Conservation (phyloP, 345 rosid genomes). For the Eucalyptus coolabah region DNA sequence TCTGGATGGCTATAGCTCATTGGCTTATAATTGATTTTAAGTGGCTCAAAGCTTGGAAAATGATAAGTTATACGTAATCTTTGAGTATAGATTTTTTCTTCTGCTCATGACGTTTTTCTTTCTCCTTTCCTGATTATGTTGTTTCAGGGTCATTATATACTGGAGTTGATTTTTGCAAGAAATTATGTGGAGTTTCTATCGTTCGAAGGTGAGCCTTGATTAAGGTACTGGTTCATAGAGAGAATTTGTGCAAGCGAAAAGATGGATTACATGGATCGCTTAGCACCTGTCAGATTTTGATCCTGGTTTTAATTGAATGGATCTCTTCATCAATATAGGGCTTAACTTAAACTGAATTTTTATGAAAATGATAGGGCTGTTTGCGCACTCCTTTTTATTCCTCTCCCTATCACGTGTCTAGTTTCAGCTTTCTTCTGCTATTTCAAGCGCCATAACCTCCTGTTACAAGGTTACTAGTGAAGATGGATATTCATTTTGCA, state of each 20-base stretch:
- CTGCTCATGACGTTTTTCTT: not conserved
- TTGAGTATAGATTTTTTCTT: not conserved
- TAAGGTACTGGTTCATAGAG: conserved; percentile 3
- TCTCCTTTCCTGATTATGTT: not conserved
- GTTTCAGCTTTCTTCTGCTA: not conserved
- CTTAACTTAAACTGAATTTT: not conserved
- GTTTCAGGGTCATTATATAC: conserved; percentile 69
- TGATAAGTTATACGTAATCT: not conserved
- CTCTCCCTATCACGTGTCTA: not conserved
- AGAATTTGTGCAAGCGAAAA: not conserved
- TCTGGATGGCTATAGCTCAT: not conserved
- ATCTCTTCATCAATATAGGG: not conserved
- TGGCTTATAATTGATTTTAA: not conserved
- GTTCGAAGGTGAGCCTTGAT: conserved; percentile 77
- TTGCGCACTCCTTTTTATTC: not conserved
- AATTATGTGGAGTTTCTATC: conserved; percentile 94
- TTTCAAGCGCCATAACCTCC: not conserved
- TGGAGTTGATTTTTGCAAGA: conserved; percentile 99
- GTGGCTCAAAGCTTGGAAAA: not conserved
- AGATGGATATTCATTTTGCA: not conserved
- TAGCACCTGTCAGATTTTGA: not conserved
- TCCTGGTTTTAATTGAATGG: not conserved
- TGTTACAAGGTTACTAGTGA: not conserved
- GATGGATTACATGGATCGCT: not conserved
- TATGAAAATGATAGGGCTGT: not conserved